phyloP scores from a whole-genome alignment of 2,329 filamentous ascomycete genomes.

The Hypomyces perniciosus region DNA sequence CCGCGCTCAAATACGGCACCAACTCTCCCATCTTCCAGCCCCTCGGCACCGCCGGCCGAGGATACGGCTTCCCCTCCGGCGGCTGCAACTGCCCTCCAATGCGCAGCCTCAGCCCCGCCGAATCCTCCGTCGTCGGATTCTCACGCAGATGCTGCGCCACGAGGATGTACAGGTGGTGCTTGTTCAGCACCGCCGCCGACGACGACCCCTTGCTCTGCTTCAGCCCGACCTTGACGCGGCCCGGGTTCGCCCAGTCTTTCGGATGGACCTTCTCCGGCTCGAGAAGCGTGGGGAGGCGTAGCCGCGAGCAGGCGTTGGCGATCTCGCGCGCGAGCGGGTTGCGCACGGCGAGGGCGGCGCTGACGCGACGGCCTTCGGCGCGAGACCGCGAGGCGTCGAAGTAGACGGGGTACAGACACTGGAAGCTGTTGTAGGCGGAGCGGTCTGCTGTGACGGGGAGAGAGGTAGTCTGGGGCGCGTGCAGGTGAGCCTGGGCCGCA shows the following conservation, averaged over 20 bases:
- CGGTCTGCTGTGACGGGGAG: constrained; percentile 39
- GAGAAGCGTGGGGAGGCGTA: constrained; percentile 69
- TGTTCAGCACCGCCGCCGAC: constrained; percentile 53
- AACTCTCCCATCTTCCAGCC: constrained; percentile 88
- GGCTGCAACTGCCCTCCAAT: constrained; percentile 65
- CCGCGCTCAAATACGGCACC: constrained; percentile 80
- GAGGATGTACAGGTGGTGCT: constrained; percentile 82
- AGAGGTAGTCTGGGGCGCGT: constrained; percentile 21
- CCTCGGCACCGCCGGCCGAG: constrained; percentile 67
- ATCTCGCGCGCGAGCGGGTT: constrained; percentile 89
- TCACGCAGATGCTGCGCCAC: constrained; percentile 69
- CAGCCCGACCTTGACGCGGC: constrained; percentile 76
- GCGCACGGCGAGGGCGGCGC: constrained; percentile 62
- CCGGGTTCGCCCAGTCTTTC: constrained; percentile 96
- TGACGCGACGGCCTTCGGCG: constrained; percentile 75
- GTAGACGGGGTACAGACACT: constrained; percentile 92
- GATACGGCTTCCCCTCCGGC: constrained; percentile 60
- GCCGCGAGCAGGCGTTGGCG: constrained; percentile 70
- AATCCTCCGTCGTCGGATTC: constrained; percentile 69
- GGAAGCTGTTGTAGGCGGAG: constrained; percentile 64
- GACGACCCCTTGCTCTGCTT: constrained; percentile 35
- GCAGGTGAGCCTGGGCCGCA: constrained; percentile 13
- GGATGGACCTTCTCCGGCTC: constrained; percentile 91
- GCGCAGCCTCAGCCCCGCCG: constrained; percentile 61
- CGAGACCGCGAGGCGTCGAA: constrained; percentile 75